phyloP scores from a whole-genome alignment of 306 rosid species.

The Dryas alaskensis region DNA sequence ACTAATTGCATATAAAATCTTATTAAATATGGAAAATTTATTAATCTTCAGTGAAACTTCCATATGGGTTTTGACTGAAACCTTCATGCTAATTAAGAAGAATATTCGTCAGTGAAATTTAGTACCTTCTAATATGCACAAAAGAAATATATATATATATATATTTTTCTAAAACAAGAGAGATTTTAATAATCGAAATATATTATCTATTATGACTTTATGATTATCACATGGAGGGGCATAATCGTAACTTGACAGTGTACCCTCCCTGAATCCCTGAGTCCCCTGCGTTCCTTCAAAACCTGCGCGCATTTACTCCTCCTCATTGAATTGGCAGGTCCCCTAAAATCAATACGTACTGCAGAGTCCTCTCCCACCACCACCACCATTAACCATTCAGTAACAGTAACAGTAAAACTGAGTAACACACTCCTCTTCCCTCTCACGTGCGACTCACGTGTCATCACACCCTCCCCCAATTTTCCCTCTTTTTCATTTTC shows the following conservation, averaged over 20 bases:
- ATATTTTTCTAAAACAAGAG: no score
- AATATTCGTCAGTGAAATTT: not conserved
- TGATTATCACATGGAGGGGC: not conserved
- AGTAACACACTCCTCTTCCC: not conserved
- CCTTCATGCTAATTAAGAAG: not conserved
- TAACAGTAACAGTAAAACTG: no score
- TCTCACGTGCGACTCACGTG: slow-evolving; percentile 1
- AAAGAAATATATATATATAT: no score
- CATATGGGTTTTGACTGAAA: slow-evolving; percentile 3
- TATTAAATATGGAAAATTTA: not conserved
- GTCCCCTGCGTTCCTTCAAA: not conserved
- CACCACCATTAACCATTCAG: not conserved
- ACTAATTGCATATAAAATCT: not conserved
- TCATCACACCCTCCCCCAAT: not conserved
- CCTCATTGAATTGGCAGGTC: not conserved
- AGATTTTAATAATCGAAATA: no score
- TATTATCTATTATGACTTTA: no score
- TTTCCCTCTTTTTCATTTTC: slow-evolving; percentile 6
- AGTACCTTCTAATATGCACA: no score
- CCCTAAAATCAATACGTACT: not conserved
- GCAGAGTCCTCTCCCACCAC: not conserved
- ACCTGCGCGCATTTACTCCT: slow-evolving; percentile 19
- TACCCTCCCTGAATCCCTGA: not conserved
- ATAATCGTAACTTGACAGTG: not conserved
- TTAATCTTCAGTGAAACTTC: not conserved